Base-by-base conservation (phyloP, 345 rosid genomes). In the Kernera saxatilis region DNA sequence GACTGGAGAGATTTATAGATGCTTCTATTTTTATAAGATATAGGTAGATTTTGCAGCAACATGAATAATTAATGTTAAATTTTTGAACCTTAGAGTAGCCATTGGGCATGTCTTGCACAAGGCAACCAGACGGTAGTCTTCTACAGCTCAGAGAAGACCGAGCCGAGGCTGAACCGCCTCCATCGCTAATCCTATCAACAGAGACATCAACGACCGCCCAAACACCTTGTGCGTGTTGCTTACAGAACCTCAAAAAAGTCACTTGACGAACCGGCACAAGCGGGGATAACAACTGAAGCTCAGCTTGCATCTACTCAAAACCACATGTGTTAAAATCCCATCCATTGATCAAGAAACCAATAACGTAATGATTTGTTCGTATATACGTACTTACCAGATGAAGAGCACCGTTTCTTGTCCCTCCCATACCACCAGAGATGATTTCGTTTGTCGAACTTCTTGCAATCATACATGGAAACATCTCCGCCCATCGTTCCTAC, bases 171-270 rank as follows among this genome's bases (percentile, higher is more conserved):
- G 71, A 53, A 82, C 14, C 81, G 6, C 0, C 85, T 66, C 39
- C 49, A 19, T 86, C 92, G 26, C 88, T 66, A 76, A 82, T 75
- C 7, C 58, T 52, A 64, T 90, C 97, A 1, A 93, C 61, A 5
- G 97, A 93, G 60, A 93, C 96, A 73, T 93, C 98, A 8, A 89
- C 98, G 64, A 93, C 97, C 1, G 90, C 94, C 98, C 97, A 91
- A 17, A 91, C 88, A 29, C 94, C 96, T 52, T 87, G 94, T 1
- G 94, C 91, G 46, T 81, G 97, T 68, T 93, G 98, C 86, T 91
- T 93, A 84, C 97, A 91, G 45, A 86, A 91, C 26, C 98, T 82
- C 15, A 93, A 88, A 78, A 93, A 93, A 72, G 69, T 87, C 27
- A 91, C 85, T 78, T 87, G 89, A 14, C 98, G 87, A 43, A 91